These are phyloP conservation scores for Coffea humblotiana DNA, from an alignment of 305 asterid genomes.

Conservation along the genomic window DNA sequence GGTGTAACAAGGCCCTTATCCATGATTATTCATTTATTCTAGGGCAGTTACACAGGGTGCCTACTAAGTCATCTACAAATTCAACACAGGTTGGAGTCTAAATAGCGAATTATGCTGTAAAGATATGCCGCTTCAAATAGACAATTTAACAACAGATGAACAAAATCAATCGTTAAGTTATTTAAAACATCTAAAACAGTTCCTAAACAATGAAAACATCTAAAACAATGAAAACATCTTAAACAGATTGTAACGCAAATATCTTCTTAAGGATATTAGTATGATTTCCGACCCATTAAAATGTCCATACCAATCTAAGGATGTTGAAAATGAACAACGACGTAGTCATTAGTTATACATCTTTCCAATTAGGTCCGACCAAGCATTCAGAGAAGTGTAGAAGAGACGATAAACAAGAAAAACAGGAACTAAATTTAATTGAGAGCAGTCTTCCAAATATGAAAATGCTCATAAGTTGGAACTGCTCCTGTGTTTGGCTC, in stretches of 20 bases:
- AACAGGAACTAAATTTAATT: not conserved
- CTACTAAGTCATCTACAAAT: not conserved
- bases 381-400: not conserved
- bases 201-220: not conserved
- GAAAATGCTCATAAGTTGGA: not conserved
- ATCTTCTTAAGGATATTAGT: too few relatives aligned
- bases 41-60: not conserved
- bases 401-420: not conserved
- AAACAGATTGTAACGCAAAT: too few relatives aligned
- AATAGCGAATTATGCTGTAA: not conserved
- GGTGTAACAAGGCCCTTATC: not conserved
- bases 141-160: not conserved
- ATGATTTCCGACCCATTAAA: too few relatives aligned
- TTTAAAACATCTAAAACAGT: not conserved
- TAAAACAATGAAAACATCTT: not conserved
- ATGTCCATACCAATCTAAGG: not conserved
- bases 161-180: not conserved
- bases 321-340: not conserved
- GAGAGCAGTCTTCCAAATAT: not conserved
- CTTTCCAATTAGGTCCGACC: not conserved
- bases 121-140: not conserved
- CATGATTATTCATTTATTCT: not conserved
- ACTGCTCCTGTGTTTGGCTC: not conserved
- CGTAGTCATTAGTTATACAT: not conserved
- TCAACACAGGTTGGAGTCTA: not conserved